These are phyloP conservation scores for Glycyrrhiza uralensis DNA, from an alignment of 306 rosid genomes.

Conservation along the genomic window DNA sequence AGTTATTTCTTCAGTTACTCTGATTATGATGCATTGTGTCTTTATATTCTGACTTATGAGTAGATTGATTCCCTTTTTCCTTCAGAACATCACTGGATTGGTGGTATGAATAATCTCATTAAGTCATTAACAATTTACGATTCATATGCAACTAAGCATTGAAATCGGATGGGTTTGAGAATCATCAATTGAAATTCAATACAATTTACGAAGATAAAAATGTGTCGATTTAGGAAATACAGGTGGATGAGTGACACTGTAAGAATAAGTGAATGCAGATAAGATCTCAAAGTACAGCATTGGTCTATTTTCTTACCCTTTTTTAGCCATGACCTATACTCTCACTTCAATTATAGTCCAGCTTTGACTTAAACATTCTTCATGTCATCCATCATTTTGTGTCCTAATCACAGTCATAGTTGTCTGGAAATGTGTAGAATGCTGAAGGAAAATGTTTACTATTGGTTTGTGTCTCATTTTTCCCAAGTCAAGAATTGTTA, in stretches of 20 bases:
- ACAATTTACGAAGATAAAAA: not conserved
- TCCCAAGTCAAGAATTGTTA: not conserved
- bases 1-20: constrained; percentile 17
- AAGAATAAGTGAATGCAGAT: constrained; percentile 1
- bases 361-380: not conserved
- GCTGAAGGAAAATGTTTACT: constrained; percentile 5
- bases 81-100: constrained; percentile 64
- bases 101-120: constrained; percentile 36
- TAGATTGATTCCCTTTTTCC: not conserved
- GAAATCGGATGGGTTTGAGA: not conserved
- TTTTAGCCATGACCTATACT: not conserved
- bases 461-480: not conserved
- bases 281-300: not conserved
- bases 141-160: not conserved
- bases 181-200: constrained; percentile 2
- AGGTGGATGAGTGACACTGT: not conserved
- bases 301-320: not conserved
- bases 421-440: not conserved
- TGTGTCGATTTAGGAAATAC: not conserved
- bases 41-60: not conserved
- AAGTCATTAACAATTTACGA: not conserved
- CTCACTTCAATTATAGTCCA: not conserved
- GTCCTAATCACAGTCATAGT: not conserved
- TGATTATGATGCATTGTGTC: not conserved
- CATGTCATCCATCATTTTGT: not conserved